Evolutionary conservation across 2,329 filamentous ascomycete species (phyloP).

Genomic region (Talaromyces sp.): DNA sequence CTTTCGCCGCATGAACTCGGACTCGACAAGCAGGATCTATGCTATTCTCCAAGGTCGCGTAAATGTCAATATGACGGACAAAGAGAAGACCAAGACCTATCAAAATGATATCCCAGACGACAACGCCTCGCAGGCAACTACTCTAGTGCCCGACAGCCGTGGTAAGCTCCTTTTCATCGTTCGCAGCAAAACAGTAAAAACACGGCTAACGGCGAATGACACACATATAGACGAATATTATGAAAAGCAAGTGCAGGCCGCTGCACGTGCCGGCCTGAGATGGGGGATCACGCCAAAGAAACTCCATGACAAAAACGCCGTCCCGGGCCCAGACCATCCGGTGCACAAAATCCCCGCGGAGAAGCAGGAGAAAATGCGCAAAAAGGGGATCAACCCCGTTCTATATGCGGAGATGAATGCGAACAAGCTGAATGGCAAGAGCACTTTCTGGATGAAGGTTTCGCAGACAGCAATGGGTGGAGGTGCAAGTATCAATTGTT

Average conservation of each 20-base stretch:
- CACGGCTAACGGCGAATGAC: neutral
- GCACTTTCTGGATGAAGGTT: conserved; percentile 16
- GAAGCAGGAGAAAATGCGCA: conserved; percentile 40
- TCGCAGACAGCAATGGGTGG: conserved; percentile 14
- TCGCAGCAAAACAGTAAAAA: neutral
- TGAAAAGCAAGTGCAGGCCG: neutral
- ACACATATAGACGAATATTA: neutral
- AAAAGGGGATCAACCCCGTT: conserved; percentile 45
- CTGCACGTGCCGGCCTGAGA: conserved; percentile 7
- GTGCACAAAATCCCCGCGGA: conserved; percentile 24
- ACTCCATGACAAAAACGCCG: conserved; percentile 7
- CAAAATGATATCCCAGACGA: neutral
- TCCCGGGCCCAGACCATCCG: conserved; percentile 12
- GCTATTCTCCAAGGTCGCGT: neutral
- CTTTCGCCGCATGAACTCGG: too few species aligned
- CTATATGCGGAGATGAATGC: conserved; percentile 46
- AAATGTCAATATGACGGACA: neutral
- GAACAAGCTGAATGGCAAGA: conserved; percentile 32
- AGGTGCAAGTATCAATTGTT: conserved; percentile 8
- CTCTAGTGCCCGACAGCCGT: neutral
- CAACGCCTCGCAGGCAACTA: neutral
- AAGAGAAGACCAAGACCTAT: neutral
- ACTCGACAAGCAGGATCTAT: neutral
- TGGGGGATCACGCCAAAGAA: conserved; percentile 13
- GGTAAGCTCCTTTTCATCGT: neutral